Conservation (phyloP, 2,329 filamentous ascomycete species). For the Exophiala phaeomuriformis region DNA sequence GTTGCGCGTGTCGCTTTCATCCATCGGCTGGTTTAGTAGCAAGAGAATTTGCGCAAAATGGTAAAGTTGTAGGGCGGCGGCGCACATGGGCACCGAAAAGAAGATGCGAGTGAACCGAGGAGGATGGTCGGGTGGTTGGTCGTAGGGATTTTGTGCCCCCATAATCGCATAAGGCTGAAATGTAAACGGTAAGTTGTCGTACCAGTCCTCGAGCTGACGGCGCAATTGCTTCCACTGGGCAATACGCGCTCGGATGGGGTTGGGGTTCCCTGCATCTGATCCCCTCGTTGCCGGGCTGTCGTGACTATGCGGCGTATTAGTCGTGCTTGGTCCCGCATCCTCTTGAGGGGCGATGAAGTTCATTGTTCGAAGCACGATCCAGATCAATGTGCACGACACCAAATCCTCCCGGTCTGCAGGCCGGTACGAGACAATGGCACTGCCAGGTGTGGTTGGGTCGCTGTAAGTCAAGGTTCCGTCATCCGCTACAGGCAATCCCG, state of each 20-base stretch:
- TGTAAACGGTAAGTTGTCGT: conserved; percentile 51
- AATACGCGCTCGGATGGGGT: conserved; percentile 34
- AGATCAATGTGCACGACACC: conserved; percentile 57
- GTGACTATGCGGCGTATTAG: conserved; percentile 35
- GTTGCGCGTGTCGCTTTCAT: conserved; percentile 47
- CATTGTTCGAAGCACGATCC: conserved; percentile 59
- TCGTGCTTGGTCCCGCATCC: conserved; percentile 19
- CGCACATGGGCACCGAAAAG: conserved; percentile 58
- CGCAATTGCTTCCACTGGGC: conserved; percentile 49
- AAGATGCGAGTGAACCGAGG: conserved; percentile 47
- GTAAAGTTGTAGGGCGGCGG: conserved; percentile 58
- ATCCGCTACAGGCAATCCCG: conserved; percentile 50
- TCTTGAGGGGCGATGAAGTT: conserved; percentile 48
- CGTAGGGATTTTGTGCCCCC: conserved; percentile 32
- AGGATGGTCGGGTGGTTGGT: conserved; percentile 31
- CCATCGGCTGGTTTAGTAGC: conserved; percentile 53
- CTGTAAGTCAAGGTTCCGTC: conserved; percentile 35
- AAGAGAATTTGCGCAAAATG: conserved; percentile 58
- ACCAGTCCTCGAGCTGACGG: conserved; percentile 53
- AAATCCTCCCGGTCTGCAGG: conserved; percentile 48
- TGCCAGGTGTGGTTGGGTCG: conserved; percentile 13
- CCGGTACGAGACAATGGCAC: conserved; percentile 14
- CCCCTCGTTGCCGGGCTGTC: conserved; percentile 24
- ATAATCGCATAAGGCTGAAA: conserved; percentile 52
- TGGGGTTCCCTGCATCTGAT: conserved; percentile 41